Evolutionary conservation across 1,284 basidiomycete genomes (phyloP).

Genomic region (Cystobasidiaceae sp.): DNA sequence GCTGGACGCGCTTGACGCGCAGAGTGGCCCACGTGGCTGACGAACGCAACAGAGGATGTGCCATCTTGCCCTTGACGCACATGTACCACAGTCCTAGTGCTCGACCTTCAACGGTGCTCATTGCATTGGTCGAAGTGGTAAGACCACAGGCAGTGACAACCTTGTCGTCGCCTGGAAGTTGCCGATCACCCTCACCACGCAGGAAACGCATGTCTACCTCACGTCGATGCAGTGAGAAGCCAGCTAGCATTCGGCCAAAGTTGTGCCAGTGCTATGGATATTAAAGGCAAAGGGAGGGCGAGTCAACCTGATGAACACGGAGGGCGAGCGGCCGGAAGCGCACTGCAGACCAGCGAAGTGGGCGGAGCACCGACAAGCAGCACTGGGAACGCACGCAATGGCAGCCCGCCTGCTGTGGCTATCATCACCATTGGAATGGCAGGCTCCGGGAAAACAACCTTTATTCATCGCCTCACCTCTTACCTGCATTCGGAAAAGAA

Average conservation of each 20-base stretch:
- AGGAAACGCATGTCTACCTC: too few species aligned
- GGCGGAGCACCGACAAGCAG: neutral
- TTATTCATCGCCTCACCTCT: conserved; percentile 87
- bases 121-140: too few species aligned
- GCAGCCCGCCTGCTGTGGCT: conserved; percentile 44
- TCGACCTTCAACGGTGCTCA: too few species aligned
- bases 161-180: too few species aligned
- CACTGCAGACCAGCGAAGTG: neutral
- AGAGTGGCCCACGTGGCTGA: too few species aligned
- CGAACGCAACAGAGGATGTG: too few species aligned
- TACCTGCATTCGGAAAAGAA: conserved; percentile 60
- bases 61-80: too few species aligned
- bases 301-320: neutral
- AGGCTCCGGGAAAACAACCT: conserved; percentile 92
- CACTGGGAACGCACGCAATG: conserved; percentile 3
- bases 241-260: neutral
- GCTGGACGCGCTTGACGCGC: too few species aligned
- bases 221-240: too few species aligned
- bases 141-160: too few species aligned
- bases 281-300: conserved; percentile 20
- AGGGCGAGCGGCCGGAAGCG: neutral
- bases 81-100: too few species aligned
- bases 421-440: conserved; percentile 42
- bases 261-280: neutral
- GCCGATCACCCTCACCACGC: too few species aligned